Evolutionary conservation across 768 basidiomycete genomes (phyloP), one percentile per base, ranked within the genome.

Genomic region (Russula foetens): DNA sequence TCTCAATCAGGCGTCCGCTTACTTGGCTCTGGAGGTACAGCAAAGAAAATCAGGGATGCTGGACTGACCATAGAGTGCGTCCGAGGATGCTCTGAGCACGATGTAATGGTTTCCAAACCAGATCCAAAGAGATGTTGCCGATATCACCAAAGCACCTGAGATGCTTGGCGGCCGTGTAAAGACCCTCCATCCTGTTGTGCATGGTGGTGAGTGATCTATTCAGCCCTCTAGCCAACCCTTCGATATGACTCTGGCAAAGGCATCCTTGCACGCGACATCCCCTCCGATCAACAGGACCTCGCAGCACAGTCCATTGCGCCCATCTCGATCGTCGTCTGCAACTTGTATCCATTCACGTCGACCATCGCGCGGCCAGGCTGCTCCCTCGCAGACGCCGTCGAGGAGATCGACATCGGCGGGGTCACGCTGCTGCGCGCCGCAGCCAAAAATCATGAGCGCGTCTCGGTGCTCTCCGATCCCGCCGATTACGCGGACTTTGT

Each of bases 141-240:
- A 92, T 70, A 88, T 98, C 74, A 98, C 97, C 51, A 96, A 95
- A 69, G 94, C 94, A 0, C 96, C 97, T 5, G 97, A 99, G 74
- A 98, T 99, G 95, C 82, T 99, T 3, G 96, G 97, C 55, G 97
- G 97, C 26, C 81, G 97, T 67, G 97, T 98, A 58, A 98, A 99
- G 77, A 99, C 97, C 2, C 84, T 99, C 11, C 97, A 99, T 69
- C 97, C 97, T 48, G 94, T 90, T 14, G 92, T 99, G 21, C 97
- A 99, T 68, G 97, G 97, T 71, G 97, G 95, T 94, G 67, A 44
- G 75, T 70, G 23, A 47, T 56, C 54, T 24, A 1, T 29, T 51
- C 57, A 2, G 4, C 28, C 26, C 9, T 15, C 12, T 17, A 51
- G 2, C 14, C 9, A 17, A 31, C 43, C 28, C 38, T 33, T 17